These are phyloP conservation scores for Rhizophagus clarus DNA, from an alignment of 192 early-diverging fungal genomes.

Conservation along the genomic window DNA sequence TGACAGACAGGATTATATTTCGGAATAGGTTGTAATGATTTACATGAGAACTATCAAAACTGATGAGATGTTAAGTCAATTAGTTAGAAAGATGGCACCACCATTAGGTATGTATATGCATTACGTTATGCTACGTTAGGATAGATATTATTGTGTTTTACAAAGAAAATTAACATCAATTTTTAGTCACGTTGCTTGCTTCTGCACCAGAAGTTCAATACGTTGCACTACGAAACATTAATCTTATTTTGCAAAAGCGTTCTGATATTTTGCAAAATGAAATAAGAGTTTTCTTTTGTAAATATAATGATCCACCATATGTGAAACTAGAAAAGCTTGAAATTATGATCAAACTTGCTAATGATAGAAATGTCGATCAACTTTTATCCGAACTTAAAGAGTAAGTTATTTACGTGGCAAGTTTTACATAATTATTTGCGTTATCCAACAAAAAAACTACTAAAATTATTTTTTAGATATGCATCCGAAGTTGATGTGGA, in stretches of 20 bases:
- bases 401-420: conserved; percentile 48
- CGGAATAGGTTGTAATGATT: conserved; percentile 68
- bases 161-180: not conserved
- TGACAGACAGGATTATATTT: not conserved
- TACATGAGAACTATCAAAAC: conserved; percentile 66
- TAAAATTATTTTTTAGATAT: conserved; percentile 57
- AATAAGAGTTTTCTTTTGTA: conserved; percentile 96
- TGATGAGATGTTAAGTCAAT: conserved; percentile 70
- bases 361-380: conserved; percentile 86
- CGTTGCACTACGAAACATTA: conserved; percentile 95
- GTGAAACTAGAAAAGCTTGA: conserved; percentile 97
- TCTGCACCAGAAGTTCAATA: conserved; percentile 95
- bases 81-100: conserved; percentile 91
- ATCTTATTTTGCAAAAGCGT: conserved; percentile 88
- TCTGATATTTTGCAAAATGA: conserved; percentile 87
- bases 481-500: conserved; percentile 97
- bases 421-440: not conserved
- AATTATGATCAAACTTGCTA: conserved; percentile 88
- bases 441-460: not conserved
- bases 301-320: conserved; percentile 98
- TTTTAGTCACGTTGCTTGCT: conserved; percentile 78
- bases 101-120: conserved; percentile 69
- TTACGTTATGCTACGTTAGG: not conserved
- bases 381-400: conserved; percentile 93
- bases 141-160: not conserved